Evolutionary conservation across 2,329 filamentous ascomycete species (phyloP), one percentile per base, ranked within the genome.

Genomic region (Ascochyta fabae): DNA sequence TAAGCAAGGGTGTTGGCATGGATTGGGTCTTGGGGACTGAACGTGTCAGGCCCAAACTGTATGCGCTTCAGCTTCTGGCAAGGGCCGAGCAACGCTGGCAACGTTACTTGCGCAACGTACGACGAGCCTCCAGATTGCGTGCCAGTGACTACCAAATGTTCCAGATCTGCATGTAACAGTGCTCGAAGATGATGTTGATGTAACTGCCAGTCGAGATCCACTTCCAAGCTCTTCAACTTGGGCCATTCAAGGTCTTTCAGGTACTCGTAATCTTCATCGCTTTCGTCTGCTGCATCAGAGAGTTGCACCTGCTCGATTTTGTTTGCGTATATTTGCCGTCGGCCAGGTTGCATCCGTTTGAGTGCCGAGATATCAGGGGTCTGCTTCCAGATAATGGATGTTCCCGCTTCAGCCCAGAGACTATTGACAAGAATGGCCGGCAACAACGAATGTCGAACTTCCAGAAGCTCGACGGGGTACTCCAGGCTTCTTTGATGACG

Each of bases 351-450:
- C 66, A 75, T 70, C 16, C 31, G 23, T 36, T 57, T 50, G 15
- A 75, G 31, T 10, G 68, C 65, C 7, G 64, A 65, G 46, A 74
- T 59, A 46, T 70, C 64, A 33, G 72, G 69, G 53, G 68, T 71
- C 35, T 67, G 61, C 40, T 51, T 68, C 72, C 71, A 75, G 9
- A 73, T 53, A 6, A 75, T 63, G 1, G 67, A 68, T 8, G 66
- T 70, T 19, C 67, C 71, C 50, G 66, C 65, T 16, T 72, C 68
- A n/a, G 68, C 68, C 71, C 71, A 75, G 10, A 73, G 50, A 29
- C 61, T 64, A 51, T 72, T 74, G 36, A 74, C 71, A 4, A 70
- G 59, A 27, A 72, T 67, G 12, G 62, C 61, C 3, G 70, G 68
- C 10, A 73, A 61, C 27, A 75, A 59, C 1, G 70, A 71, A n/a